A percentile compares a stretch with the other conserved stretches of the same genome.
These are phyloP conservation scores for Calonectria crousiana DNA, from an alignment of 2,329 filamentous ascomycete species.

Conservation along the genomic window DNA sequence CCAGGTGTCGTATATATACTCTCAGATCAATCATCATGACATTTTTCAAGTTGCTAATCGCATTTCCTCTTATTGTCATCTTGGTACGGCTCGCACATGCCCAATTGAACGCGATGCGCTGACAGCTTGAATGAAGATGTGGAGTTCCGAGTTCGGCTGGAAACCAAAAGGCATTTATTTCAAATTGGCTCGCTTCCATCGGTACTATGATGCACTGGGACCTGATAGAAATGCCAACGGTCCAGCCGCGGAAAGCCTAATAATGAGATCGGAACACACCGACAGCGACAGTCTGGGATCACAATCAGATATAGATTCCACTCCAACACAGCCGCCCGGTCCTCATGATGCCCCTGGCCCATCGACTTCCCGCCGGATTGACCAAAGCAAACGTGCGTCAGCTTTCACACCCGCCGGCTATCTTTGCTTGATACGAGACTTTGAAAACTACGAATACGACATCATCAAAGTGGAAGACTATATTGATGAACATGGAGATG, in stretches of 20 bases:
- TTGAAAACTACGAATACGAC: slow-evolving; percentile 25
- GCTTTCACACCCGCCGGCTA: slow-evolving; percentile 23
- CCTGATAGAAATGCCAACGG: not conserved
- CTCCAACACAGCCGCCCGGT: not conserved
- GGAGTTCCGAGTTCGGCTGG: not conserved
- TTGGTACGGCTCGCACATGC: not conserved
- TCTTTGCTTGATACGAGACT: slow-evolving; percentile 41
- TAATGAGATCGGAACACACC: not conserved
- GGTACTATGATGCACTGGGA: not conserved
- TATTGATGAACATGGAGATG: slow-evolving; percentile 34
- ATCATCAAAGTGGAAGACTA: slow-evolving; percentile 42
- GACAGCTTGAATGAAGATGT: not conserved
- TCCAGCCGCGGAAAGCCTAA: not conserved
- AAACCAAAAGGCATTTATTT: not conserved
- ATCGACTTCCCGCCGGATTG: not conserved
- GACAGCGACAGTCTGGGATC: not conserved
- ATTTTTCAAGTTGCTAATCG: not conserved
- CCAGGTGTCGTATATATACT: not conserved
- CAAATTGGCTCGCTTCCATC: not conserved
- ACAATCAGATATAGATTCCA: not conserved
- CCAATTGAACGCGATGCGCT: not conserved
- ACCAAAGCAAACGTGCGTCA: not conserved
- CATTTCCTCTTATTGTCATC: not conserved
- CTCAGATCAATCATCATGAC: not conserved
- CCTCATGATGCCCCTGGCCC: not conserved